phyloP scores from a whole-genome alignment of 2,329 filamentous ascomycete genomes.

The Chaetomiaceae sp. region DNA sequence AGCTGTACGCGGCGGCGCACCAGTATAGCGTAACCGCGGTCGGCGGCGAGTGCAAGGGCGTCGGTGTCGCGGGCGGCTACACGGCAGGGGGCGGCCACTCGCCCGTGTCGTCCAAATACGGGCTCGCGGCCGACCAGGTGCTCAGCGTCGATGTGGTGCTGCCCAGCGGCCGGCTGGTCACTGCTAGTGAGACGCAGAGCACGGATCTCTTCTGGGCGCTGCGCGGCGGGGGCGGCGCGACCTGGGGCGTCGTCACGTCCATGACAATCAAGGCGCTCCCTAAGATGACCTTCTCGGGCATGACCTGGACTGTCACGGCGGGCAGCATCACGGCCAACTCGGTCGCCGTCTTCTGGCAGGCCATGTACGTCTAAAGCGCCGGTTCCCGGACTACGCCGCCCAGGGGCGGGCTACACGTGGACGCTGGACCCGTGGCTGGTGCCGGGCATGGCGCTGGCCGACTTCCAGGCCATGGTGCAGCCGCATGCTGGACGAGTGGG shows the following conservation, averaged over 20 bases:
- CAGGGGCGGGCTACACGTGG: slow-evolving; percentile 23
- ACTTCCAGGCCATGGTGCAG: slow-evolving; percentile 20
- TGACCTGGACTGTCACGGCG: slow-evolving; percentile 20
- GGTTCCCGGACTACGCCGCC: slow-evolving; percentile 26
- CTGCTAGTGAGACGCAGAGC: slow-evolving; percentile 13
- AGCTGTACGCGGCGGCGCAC: not conserved
- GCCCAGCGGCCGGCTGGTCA: slow-evolving; percentile 28
- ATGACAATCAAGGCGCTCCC: slow-evolving; percentile 10
- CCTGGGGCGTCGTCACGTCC: slow-evolving; percentile 17
- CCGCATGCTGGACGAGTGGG: slow-evolving; percentile 25
- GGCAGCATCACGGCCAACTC: slow-evolving; percentile 36
- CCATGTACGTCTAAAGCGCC: slow-evolving; percentile 26
- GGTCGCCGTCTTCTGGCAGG: slow-evolving; percentile 35
- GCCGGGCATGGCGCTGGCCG: slow-evolving; percentile 17
- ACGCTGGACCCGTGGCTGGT: slow-evolving; percentile 26
- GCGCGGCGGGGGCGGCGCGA: slow-evolving; percentile 19
- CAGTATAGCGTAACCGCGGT: not conserved
- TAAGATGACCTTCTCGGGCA: slow-evolving; percentile 10
- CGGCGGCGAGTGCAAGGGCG: slow-evolving; percentile 12
- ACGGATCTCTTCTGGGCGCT: slow-evolving; percentile 22
- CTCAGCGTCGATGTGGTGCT: slow-evolving; percentile 34
- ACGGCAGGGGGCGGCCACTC: slow-evolving; percentile 11
- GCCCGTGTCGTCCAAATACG: slow-evolving; percentile 3
- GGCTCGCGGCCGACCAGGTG: slow-evolving; percentile 12
- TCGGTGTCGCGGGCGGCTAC: slow-evolving; percentile 14